phyloP scores from a whole-genome alignment of 306 rosid species.

The Luffa aegyptiaca region DNA sequence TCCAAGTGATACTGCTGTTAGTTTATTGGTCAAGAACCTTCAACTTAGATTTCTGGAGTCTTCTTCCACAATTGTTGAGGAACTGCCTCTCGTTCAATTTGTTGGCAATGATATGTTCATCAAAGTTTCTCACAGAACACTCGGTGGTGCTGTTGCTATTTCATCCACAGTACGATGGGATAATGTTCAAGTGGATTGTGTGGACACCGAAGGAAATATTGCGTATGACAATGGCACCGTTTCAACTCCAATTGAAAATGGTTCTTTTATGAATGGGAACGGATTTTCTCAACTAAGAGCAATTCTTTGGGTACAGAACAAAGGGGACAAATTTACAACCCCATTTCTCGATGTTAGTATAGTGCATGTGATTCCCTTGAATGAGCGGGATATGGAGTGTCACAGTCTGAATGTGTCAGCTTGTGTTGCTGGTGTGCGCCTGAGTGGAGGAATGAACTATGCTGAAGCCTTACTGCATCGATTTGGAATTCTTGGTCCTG shows the following conservation, averaged over 20 bases:
- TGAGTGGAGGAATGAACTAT: conserved; percentile 94
- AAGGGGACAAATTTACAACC: conserved; percentile 25
- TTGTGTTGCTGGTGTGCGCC: conserved; percentile 75
- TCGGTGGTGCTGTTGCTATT: conserved; percentile 88
- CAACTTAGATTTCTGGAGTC: conserved; percentile 83
- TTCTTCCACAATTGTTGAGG: conserved; percentile 52
- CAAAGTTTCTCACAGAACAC: conserved; percentile 71
- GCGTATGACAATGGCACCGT: conserved; percentile 29
- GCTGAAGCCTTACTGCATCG: conserved; percentile 81
- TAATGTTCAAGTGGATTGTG: conserved; percentile 61
- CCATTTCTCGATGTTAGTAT: conserved; percentile 67
- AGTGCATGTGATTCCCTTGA: conserved; percentile 63
- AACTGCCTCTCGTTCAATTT: conserved; percentile 79
- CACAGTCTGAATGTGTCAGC: conserved; percentile 75
- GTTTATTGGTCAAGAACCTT: conserved; percentile 50
- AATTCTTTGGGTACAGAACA: conserved; percentile 77
- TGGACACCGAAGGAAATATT: conserved; percentile 57
- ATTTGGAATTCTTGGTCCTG: conserved; percentile 88
- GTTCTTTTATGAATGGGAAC: conserved; percentile 32
- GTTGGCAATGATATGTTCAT: conserved; percentile 58
- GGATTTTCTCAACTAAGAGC: conserved; percentile 66
- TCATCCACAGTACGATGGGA: conserved; percentile 72
- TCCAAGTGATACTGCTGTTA: conserved; percentile 88
- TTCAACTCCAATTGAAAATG: conserved; percentile 35
- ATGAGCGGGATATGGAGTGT: conserved; percentile 60